Percentiles rank a stretch among this genome's conserved stretches.
Conservation (phyloP, 768 basidiomycete species). For the Hemileccinum rubropunctum region DNA sequence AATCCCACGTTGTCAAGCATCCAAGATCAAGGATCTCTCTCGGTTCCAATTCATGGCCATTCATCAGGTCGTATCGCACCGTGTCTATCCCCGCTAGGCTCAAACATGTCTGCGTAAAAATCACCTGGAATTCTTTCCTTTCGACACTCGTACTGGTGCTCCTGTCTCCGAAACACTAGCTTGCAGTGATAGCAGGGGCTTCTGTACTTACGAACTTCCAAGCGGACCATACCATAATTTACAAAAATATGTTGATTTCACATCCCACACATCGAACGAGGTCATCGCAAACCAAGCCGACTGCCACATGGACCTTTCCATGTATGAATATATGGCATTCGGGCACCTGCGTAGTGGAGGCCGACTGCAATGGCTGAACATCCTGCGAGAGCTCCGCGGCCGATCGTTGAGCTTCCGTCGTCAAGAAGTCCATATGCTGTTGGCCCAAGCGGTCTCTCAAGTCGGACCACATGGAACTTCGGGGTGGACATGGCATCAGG, state of each 20-base stretch:
- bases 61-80: slow-evolving; percentile 31
- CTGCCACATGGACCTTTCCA: slow-evolving; percentile 39
- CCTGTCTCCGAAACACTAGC: slow-evolving; percentile 17
- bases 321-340: slow-evolving; percentile 47
- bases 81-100: slow-evolving; percentile 15
- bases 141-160: slow-evolving; percentile 16
- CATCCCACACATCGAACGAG: slow-evolving; percentile 40
- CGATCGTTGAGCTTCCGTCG: slow-evolving; percentile 36
- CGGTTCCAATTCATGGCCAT: slow-evolving; percentile 35
- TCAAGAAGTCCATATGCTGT: slow-evolving; percentile 38
- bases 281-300: slow-evolving; percentile 40
- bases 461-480: slow-evolving; percentile 29
- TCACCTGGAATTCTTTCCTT: slow-evolving; percentile 28
- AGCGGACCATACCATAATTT: slow-evolving; percentile 33
- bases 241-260: slow-evolving; percentile 35
- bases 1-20: too few relatives aligned
- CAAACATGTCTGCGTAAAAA: slow-evolving; percentile 28
- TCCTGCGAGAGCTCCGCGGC: slow-evolving; percentile 40
- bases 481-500: slow-evolving; percentile 38
- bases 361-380: slow-evolving; percentile 49
- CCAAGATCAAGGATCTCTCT: slow-evolving; percentile 29
- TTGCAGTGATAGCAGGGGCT: slow-evolving; percentile 5
- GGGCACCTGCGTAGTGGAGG: slow-evolving; percentile 43
- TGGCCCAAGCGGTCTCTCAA: slow-evolving; percentile 44
- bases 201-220: slow-evolving; percentile 34